Evolutionary conservation across 2,329 filamentous ascomycete species (phyloP), one percentile per base, ranked within the genome.

Genomic region (Metarhizium anisopliae): DNA sequence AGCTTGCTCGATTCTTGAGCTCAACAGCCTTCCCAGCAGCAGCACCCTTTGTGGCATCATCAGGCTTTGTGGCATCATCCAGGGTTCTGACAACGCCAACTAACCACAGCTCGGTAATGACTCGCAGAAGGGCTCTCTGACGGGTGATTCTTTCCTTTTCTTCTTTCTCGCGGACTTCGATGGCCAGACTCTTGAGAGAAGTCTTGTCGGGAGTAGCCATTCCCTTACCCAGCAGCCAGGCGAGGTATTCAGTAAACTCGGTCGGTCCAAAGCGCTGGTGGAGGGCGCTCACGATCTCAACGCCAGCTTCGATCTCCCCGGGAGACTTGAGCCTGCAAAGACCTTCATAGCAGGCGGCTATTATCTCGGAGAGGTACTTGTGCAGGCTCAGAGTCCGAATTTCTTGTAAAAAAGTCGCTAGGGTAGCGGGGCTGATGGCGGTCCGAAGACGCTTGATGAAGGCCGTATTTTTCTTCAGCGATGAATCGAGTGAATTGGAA

Each of bases 391-490:
- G 80, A 30, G 90, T 89, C 64, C 88, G 86, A 64, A 96, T 92
- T 68, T 97, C 93, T 69, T 93, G 85, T 51, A 96, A 76, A 72
- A 97, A 95, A 57, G 90, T 94, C 62, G 82, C 78, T 55, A 92
- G 84, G 55, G 88, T 89, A 56, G 90, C 79, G 51, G 89, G 76
- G 60, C 88, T 92, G 60, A 97, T 86, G 58, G 90, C 89, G 57
- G 93, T 96, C 64, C 93, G 89, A 55, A 97, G 80, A 66, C 93
- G 90, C 74, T 96, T 96, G 68, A 97, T 97, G 71, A 97, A 96
- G 62, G 92, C 91, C 4, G 93, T 97, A 66, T 97, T 97, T 78
- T 96, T 97, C 76, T 96, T 96, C 71, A 97, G 80, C 53, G 92
- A 94, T 53, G 93, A 96, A 72, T 97, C 93, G 67, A 97, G 86